Evolutionary conservation across 2,329 filamentous ascomycete species (phyloP).

Genomic region (Pestalotiopsis sp.): DNA sequence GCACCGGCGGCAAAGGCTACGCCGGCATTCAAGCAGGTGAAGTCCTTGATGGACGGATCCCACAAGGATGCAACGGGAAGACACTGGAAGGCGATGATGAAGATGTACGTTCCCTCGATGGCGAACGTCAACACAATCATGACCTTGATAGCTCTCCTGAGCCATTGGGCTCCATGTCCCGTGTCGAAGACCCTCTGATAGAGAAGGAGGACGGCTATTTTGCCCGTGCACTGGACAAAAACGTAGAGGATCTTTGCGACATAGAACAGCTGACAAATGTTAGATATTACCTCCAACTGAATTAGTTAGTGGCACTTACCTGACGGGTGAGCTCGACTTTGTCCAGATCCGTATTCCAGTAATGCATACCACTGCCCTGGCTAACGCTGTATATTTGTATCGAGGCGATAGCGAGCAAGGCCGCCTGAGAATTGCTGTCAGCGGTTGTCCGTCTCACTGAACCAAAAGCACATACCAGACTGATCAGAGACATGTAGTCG

Average conservation of each 20-base stretch:
- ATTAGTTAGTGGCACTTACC: neutral
- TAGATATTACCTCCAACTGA: neutral
- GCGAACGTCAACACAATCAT: slow-evolving; percentile 7
- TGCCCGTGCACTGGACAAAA: slow-evolving; percentile 6
- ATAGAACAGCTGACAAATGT: slow-evolving; percentile 3
- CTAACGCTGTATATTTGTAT: slow-evolving; percentile 3
- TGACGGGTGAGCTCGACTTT: neutral
- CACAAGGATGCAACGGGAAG: slow-evolving; percentile 7
- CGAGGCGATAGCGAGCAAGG: neutral
- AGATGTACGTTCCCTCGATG: slow-evolving; percentile 5
- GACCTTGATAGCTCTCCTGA: neutral
- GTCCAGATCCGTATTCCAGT: slow-evolving; percentile 5
- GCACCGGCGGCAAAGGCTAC: neutral
- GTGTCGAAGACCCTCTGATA: slow-evolving; percentile 10
- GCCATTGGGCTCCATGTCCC: neutral
- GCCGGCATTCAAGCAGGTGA: neutral
- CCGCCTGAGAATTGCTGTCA: neutral
- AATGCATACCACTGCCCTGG: slow-evolving; percentile 5
- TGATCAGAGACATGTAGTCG: slow-evolving; percentile 9
- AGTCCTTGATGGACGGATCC: slow-evolving; percentile 5
- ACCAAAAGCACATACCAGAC: neutral
- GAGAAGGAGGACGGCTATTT: slow-evolving; percentile 1
- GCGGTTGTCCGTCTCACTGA: neutral
- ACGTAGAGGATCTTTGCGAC: slow-evolving; percentile 9
- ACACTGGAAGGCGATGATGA: slow-evolving; percentile 11